Percentiles rank a stretch among this genome's conserved stretches.
Conservation (phyloP, 805 yeast genomes). For the Myxozyma melibiosi region DNA sequence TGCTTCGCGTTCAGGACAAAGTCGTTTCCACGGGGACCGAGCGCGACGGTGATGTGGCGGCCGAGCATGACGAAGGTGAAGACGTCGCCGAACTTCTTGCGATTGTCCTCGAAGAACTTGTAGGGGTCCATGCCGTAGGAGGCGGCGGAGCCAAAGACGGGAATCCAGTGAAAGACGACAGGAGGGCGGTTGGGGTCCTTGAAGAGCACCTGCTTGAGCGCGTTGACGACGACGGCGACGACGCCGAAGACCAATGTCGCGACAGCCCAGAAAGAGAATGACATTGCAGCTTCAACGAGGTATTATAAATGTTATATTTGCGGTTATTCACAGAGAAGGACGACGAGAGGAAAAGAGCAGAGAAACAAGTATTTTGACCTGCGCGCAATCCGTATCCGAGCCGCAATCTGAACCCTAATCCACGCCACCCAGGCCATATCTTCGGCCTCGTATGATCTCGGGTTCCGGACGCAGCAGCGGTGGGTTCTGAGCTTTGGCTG, state of each 20-base stretch:
- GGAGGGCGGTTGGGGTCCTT: conserved; percentile 73
- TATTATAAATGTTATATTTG: no score
- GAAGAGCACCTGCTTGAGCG: conserved; percentile 41
- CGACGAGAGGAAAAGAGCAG: no score
- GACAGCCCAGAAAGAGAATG: not conserved
- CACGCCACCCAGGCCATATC: no score
- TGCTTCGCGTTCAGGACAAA: conserved; percentile 89
- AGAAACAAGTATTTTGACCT: no score
- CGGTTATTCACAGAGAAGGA: no score
- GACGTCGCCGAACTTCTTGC: conserved; percentile 85
- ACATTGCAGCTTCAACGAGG: not conserved
- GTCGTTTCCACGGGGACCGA: conserved; percentile 98
- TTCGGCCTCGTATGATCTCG: no score
- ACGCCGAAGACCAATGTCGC: conserved; percentile 11
- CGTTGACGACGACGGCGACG: conserved; percentile 38
- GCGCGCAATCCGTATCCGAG: no score
- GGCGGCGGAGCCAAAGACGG: conserved; percentile 93
- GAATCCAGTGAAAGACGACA: conserved; percentile 86
- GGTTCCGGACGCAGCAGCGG: no score
- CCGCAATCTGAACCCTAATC: no score
- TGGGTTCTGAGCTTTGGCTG: no score
- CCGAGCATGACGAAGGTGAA: conserved; percentile 90
- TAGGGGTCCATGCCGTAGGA: conserved; percentile 92
- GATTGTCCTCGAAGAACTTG: conserved; percentile 78
- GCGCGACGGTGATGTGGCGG: conserved; percentile 87